Evolutionary conservation across 345 rosid species (phyloP).

Genomic region (Psidium guajava): DNA sequence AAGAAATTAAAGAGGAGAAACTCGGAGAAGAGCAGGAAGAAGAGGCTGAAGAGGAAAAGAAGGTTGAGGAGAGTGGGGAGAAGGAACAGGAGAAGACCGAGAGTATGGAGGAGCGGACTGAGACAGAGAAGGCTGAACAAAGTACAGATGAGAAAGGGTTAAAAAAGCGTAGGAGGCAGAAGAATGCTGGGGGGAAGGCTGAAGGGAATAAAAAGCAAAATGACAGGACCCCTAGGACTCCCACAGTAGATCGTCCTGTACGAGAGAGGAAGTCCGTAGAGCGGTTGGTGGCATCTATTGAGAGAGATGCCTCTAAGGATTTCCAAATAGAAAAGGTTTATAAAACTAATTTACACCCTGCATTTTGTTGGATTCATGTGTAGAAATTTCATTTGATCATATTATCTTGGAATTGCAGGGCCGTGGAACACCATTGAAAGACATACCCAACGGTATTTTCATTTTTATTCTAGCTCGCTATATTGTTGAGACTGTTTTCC

Average conservation of each 20-base stretch:
- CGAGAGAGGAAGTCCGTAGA: conserved; percentile 92
- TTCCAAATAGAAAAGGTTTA: conserved; percentile 70
- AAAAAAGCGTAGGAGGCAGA: conserved; percentile 31
- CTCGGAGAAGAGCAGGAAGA: conserved; percentile 7
- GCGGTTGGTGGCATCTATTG: conserved; percentile 77
- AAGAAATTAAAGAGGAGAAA: conserved; percentile 3
- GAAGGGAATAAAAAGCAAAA: conserved; percentile 25
- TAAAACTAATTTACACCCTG: neutral
- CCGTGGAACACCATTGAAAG: conserved; percentile 73
- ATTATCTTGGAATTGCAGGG: conserved; percentile 41
- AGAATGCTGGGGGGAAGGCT: conserved; percentile 23
- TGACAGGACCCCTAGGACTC: conserved; percentile 51
- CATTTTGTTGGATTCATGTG: neutral
- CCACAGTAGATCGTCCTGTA: conserved; percentile 70
- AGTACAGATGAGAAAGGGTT: conserved; percentile 25
- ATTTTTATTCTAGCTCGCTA: neutral
- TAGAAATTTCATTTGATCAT: neutral
- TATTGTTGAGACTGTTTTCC: neutral
- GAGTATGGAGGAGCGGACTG: conserved; percentile 5
- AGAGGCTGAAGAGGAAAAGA: conserved; percentile 8
- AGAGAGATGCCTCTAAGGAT: conserved; percentile 59
- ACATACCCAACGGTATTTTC: conserved; percentile 81
- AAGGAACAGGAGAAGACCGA: conserved; percentile 11
- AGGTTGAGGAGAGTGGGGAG: neutral
- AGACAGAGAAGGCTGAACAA: conserved; percentile 22